These are phyloP conservation scores for Panaeolus cyanescens DNA, from an alignment of 768 basidiomycete species.

Conservation along the genomic window DNA sequence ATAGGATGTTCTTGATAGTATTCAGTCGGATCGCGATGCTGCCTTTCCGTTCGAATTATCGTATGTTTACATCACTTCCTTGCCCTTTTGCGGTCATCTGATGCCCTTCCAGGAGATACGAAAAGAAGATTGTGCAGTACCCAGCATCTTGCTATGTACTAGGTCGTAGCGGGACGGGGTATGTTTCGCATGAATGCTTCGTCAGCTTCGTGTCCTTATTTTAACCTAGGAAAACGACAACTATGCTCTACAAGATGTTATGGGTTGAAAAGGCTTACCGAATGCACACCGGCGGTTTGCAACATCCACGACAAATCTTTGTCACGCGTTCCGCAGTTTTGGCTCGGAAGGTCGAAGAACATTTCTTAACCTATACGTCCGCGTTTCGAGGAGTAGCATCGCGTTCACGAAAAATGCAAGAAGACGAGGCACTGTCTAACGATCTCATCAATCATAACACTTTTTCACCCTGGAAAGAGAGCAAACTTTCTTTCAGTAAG, in stretches of 20 bases:
- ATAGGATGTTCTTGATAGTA: slow-evolving; percentile 28
- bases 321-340: slow-evolving; percentile 70
- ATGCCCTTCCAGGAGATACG: slow-evolving; percentile 36
- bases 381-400: background rate
- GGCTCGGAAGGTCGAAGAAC: slow-evolving; percentile 70
- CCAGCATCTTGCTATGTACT: slow-evolving; percentile 63
- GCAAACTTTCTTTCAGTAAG: too few species aligned
- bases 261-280: slow-evolving; percentile 61
- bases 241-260: slow-evolving; percentile 78
- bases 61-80: slow-evolving; percentile 25
- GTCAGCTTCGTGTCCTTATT: background rate
- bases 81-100: background rate
- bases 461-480: too few species aligned
- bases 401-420: background rate
- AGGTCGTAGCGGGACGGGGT: slow-evolving; percentile 79
- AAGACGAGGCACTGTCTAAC: background rate
- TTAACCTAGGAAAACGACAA: slow-evolving; percentile 65
- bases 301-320: slow-evolving; percentile 67
- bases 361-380: slow-evolving; percentile 37
- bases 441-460: background rate
- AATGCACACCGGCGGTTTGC: slow-evolving; percentile 29
- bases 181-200: background rate
- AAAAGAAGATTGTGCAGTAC: slow-evolving; percentile 62
- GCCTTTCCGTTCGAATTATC: slow-evolving; percentile 46
- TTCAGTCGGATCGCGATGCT: slow-evolving; percentile 42